A percentile compares a stretch with the other conserved stretches of the same genome.
phyloP scores from a whole-genome alignment of 1,139 yeast genomes.

The Yamadazyma membranifaciens region DNA sequence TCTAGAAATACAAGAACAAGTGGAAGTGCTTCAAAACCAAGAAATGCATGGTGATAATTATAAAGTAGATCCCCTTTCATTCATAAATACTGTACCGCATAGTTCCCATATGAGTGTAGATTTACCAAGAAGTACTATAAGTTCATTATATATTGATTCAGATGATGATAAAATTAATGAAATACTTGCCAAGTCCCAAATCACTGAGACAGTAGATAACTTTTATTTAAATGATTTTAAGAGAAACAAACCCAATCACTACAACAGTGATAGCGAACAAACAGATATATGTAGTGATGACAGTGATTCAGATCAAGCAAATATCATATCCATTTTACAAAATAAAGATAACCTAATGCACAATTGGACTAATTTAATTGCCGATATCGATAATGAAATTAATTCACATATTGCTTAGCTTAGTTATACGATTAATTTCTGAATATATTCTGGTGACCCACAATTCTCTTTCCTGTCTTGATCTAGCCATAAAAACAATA shows the following conservation, averaged over 20 bases:
- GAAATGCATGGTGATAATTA: background rate
- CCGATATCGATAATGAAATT: conserved; percentile 6
- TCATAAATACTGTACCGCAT: no score
- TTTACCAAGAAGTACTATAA: background rate
- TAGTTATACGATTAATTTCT: conserved; percentile 58
- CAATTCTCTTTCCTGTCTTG: conserved; percentile 76
- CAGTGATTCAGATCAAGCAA: conserved; percentile 26
- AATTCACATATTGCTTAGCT: conserved; percentile 3
- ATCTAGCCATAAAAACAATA: conserved; percentile 75
- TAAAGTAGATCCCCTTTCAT: no score
- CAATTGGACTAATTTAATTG: conserved; percentile 7
- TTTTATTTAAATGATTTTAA: background rate
- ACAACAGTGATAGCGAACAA: conserved; percentile 10
- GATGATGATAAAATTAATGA: conserved; percentile 12
- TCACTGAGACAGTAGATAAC: background rate
- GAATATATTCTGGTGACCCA: conserved; percentile 71
- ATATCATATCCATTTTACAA: conserved; percentile 7
- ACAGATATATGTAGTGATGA: conserved; percentile 16
- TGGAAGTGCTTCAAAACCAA: background rate
- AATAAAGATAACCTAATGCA: background rate
- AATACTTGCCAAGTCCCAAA: conserved; percentile 6
- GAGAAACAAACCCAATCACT: background rate
- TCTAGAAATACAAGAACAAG: background rate
- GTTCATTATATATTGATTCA: conserved; percentile 7
- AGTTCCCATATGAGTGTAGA: background rate